Base-by-base conservation (phyloP, 202 grass and related monocot genomes). In the Setaria italica region DNA sequence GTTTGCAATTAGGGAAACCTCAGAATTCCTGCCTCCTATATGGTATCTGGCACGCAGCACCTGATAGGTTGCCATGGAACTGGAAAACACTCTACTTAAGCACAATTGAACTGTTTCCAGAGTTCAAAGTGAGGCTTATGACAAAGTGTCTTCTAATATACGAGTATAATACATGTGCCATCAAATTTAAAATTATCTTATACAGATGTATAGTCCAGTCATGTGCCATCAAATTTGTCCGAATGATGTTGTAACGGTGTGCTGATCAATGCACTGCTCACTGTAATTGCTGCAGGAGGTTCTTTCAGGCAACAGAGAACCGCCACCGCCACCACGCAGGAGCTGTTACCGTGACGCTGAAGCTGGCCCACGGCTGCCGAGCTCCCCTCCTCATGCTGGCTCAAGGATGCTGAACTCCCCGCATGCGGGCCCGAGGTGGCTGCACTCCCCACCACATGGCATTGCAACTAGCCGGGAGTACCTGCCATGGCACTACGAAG, bases 231-330 rank as follows among this genome's bases (percentile, higher is more conserved):
- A 37, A n/a, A 58, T 58, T 67, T 37, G 62, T 67, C 34, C 4
- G 20, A 41, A 6, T 0, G 39, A 45, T 19, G 6, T 25, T 25
- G 25, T 25, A 25, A 25, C 25, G 25, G 25, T 25, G 25, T 25
- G 25, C 4, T 55, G 30, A 74, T 17, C 63, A 76, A 62, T 51
- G 45, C 48, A 14, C 20, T 29, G 15, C n/a, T 58, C 15, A 17
- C 16, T 41, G 17, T 35, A 9, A 47, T 70, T 53, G 20, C 14
- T 12, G 56, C 88, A 94, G 94, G 94, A 88, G 15, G 82, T 88
- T 67, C 73, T 94, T 21, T 67, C 79, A 1, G 88, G 86, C 54
- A 59, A 75, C 69, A 84, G 72, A 81, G 81, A 84, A 47, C 62
- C 74, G 37, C 65, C 58, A 12, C 58, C 63, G 34, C 63, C 25